phyloP scores from a whole-genome alignment of 2,329 filamentous ascomycete genomes.

The Aspergillus sp. region DNA sequence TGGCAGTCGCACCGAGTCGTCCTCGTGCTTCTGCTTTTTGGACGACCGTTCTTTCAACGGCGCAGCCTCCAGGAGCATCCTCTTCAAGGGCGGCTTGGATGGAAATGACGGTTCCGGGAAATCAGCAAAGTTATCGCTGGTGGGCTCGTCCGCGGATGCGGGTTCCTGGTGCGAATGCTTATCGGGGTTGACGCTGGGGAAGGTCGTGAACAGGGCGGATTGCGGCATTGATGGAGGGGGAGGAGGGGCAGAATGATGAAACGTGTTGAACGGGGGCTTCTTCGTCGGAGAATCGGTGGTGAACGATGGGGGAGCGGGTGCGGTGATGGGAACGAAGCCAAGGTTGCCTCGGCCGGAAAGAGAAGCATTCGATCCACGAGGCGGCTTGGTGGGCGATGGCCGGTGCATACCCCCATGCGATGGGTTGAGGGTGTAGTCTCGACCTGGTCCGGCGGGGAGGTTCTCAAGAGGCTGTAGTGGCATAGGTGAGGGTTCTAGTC shows the following conservation, averaged over 20 bases:
- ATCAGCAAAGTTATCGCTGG: conserved; percentile 46
- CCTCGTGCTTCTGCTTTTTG: conserved; percentile 69
- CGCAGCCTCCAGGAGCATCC: conserved; percentile 69
- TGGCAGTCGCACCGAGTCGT: conserved; percentile 57
- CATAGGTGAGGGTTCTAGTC: conserved; percentile 54
- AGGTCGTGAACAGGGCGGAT: conserved; percentile 51
- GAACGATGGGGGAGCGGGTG: conserved; percentile 43
- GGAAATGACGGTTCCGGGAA: conserved; percentile 48
- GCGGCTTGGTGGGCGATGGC: conserved; percentile 69
- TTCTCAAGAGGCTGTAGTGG: conserved; percentile 45
- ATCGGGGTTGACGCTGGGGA: conserved; percentile 46
- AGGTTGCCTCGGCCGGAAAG: conserved; percentile 57
- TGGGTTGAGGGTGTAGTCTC: conserved; percentile 68
- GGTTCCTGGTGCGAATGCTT: conserved; percentile 47
- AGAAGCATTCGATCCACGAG: conserved; percentile 55
- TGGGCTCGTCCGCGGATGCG: conserved; percentile 36
- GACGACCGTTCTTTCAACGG: conserved; percentile 67
- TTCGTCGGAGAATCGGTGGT: conserved; percentile 51
- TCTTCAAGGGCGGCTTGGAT: conserved; percentile 50
- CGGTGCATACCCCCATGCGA: conserved; percentile 48
- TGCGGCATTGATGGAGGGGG: conserved; percentile 36
- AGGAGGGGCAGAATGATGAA: conserved; percentile 16
- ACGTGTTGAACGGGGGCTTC: conserved; percentile 37
- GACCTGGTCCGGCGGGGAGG: conserved; percentile 51
- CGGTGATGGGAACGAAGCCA: conserved; percentile 61